These are phyloP conservation scores for Nannochloropsis granulata DNA, from an alignment of 108 stramenopile genomes.

Conservation along the genomic window DNA sequence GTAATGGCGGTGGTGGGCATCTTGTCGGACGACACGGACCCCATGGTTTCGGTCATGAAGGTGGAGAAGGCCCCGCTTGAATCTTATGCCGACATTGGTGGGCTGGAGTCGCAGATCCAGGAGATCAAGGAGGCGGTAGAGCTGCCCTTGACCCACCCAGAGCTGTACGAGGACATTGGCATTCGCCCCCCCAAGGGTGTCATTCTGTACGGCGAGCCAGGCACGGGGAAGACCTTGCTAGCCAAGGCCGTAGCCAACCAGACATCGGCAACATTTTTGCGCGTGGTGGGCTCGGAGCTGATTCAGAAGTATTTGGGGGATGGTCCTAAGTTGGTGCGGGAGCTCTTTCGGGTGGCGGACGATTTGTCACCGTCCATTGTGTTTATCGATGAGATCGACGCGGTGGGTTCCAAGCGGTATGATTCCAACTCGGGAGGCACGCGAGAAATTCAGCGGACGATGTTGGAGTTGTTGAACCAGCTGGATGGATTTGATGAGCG, in stretches of 20 bases:
- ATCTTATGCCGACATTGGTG: conserved; percentile 96
- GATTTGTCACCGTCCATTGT: conserved; percentile 88
- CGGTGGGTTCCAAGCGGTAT: conserved; percentile 94
- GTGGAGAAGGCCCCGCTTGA: conserved; percentile 98
- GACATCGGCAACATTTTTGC: conserved; percentile 90
- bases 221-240: conserved; percentile 93
- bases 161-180: conserved; percentile 96
- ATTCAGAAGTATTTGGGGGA: conserved; percentile 99
- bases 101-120: conserved; percentile 94
- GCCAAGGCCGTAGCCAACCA: conserved; percentile 99
- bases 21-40: conserved; percentile 89
- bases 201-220: conserved; percentile 93
- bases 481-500: conserved; percentile 97
- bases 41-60: conserved; percentile 98
- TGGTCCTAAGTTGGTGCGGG: conserved; percentile 96
- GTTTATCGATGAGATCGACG: conserved; percentile 99
- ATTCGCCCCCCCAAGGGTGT: conserved; percentile 95
- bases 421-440: conserved; percentile 85
- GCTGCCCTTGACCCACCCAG: conserved; percentile 92
- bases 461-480: conserved; percentile 97
- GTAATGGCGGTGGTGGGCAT: conserved; percentile 95
- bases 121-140: conserved; percentile 99
- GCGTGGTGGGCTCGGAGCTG: conserved; percentile 90
- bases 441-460: conserved; percentile 95
- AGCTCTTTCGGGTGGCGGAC: conserved; percentile 91